phyloP scores from a whole-genome alignment of 306 rosid species.

The Fragaria vesca region DNA sequence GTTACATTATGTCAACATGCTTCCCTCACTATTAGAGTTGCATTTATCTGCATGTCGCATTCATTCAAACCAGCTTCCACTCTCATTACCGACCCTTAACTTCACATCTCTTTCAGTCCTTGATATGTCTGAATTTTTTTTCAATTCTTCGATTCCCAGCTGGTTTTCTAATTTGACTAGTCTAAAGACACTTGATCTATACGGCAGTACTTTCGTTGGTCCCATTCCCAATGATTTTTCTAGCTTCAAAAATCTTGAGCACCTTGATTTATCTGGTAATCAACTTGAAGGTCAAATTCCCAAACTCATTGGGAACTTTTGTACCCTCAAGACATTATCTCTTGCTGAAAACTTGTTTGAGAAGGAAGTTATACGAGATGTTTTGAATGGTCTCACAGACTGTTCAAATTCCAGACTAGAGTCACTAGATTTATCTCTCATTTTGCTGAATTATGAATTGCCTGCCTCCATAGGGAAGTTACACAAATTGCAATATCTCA shows the following conservation, averaged over 20 bases:
- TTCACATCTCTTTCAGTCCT: not conserved
- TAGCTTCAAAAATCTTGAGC: not conserved
- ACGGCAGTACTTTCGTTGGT: not conserved
- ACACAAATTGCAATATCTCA: too few species aligned
- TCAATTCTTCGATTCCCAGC: not conserved
- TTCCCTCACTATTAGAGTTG: conserved; percentile 1
- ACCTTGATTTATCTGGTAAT: not conserved
- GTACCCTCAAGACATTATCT: not conserved
- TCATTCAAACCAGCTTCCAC: not conserved
- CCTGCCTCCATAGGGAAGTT: too few species aligned
- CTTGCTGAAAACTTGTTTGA: too few species aligned
- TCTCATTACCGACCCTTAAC: not conserved
- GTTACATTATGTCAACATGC: not conserved
- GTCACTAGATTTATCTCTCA: too few species aligned
- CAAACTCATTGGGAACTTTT: not conserved
- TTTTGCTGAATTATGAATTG: fast-evolving
- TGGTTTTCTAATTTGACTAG: not conserved
- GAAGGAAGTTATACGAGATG: too few species aligned
- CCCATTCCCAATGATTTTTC: not conserved
- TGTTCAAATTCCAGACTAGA: too few species aligned
- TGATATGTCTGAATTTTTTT: not conserved
- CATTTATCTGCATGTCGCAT: not conserved
- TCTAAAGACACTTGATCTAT: not conserved
- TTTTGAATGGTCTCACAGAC: too few species aligned
- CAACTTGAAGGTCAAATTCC: not conserved